Evolutionary conservation across 177 flowering plant genomes (phyloP), one percentile per base, ranked within the genome.

Genomic region (Vitis hybrid): DNA sequence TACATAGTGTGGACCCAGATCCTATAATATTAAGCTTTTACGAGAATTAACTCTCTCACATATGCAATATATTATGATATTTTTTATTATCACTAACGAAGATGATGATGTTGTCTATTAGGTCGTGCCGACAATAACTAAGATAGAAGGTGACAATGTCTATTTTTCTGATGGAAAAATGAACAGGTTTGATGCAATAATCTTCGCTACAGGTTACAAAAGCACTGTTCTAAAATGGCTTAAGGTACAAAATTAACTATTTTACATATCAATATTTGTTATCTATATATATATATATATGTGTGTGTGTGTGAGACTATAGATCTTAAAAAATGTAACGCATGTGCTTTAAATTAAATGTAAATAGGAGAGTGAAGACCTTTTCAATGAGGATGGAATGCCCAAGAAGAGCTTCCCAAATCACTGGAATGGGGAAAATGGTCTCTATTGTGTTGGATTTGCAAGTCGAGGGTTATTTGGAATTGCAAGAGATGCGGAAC

Each of bases 191-290:
- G 81, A 83, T 51, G 79, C 78, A 4, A 75, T 83, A 2, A 35
- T 81, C 18, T 79, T 79, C 56, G 84, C 86, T 0, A 83, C 86
- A 2, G 84, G 82, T 16, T 83, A 74, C 56, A 72, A 54, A 64
- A 81, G 81, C 68, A 73, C 72, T 0, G 78, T 73, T 1, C 49
- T 18, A 2, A 65, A 69, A 2, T 81, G 86, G 86, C 80, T 83
- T 1, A 74, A 80, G 86, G 86, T 80, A 72, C 24, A 6, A 49
- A 14, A 8, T 6, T 71, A 10, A 9, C 11, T 59, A 18, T n/a
- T 57, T 57, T 59, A 50, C 11, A 5, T 62, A 6, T 11, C 50
- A 11, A 40, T n/a, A 8, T 16, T n/a, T 6, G 10, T 15, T 8
- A 2, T 8, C 1, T 49, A 11, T 50, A 50, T 24, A 24, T 24